These are phyloP conservation scores for Albugo laibachii DNA, from an alignment of 352 stramenopile species.

Conservation along the genomic window DNA sequence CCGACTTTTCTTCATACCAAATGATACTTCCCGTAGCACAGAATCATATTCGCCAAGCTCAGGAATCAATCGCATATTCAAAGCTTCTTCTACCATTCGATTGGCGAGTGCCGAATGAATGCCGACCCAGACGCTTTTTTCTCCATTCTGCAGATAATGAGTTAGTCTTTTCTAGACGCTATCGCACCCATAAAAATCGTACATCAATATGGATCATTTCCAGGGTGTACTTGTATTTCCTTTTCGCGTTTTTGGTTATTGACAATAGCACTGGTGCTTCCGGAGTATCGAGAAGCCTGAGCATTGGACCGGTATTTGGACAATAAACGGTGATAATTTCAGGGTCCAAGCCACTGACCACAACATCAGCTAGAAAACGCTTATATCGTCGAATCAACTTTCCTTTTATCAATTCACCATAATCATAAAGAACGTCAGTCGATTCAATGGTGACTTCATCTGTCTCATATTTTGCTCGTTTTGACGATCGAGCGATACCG, in stretches of 20 bases:
- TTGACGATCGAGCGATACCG: not conserved
- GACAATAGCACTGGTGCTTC: conserved; percentile 52
- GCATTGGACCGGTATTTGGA: conserved; percentile 67
- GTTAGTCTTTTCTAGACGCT: not conserved
- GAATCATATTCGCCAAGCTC: conserved; percentile 31
- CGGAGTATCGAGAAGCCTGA: conserved; percentile 45
- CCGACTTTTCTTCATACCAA: conserved; percentile 47
- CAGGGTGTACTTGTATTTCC: conserved; percentile 69
- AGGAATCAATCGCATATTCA: conserved; percentile 34
- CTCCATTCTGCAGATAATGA: conserved; percentile 27
- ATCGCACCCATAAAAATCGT: conserved; percentile 6
- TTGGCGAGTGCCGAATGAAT: conserved; percentile 63
- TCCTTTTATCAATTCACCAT: conserved; percentile 28
- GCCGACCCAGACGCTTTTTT: conserved; percentile 45
- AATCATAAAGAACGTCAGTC: conserved; percentile 20
- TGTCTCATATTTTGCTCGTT: not conserved
- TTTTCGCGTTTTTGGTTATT: conserved; percentile 48
- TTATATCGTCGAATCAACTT: conserved; percentile 59
- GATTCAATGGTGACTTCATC: not conserved
- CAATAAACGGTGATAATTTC: conserved; percentile 56
- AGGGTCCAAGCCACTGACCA: conserved; percentile 16
- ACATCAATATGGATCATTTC: conserved; percentile 72
- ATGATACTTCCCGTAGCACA: conserved; percentile 52
- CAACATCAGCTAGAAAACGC: conserved; percentile 59
- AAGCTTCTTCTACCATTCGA: conserved; percentile 50